Conservation (phyloP, 2,329 filamentous ascomycete species). For the Paramyrothecium roridum region DNA sequence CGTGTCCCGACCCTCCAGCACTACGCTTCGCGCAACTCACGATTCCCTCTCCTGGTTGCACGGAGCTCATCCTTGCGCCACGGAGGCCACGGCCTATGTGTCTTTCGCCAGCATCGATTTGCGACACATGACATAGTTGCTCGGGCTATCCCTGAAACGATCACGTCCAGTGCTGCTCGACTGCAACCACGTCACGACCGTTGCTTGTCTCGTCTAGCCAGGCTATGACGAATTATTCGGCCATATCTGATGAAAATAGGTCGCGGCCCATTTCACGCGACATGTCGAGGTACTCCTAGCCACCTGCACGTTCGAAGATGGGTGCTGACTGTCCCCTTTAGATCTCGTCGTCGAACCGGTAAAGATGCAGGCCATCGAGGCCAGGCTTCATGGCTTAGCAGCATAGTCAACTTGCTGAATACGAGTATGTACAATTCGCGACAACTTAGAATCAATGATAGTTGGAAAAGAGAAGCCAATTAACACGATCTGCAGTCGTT, state of each 20-base stretch:
- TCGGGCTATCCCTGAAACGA: not conserved
- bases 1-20: not conserved
- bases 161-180: not conserved
- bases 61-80: not conserved
- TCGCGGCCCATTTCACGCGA: constrained; percentile 35
- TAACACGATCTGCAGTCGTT: constrained; percentile 60
- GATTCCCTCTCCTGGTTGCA: not conserved
- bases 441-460: not conserved
- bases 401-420: constrained; percentile 92
- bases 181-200: not conserved
- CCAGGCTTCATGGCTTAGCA: constrained; percentile 84
- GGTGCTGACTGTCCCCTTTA: constrained; percentile 18
- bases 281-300: constrained; percentile 44
- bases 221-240: constrained; percentile 54
- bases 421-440: constrained; percentile 64
- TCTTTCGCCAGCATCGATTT: not conserved
- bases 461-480: constrained; percentile 8
- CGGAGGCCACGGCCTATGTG: not conserved
- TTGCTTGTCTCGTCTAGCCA: not conserved
- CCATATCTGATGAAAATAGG: constrained; percentile 46
- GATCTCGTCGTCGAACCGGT: constrained; percentile 59
- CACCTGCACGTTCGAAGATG: constrained; percentile 1
- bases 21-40: not conserved
- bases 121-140: not conserved
- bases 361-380: constrained; percentile 68